phyloP scores from a whole-genome alignment of 768 basidiomycete species.

The Tulasnella sp. region DNA sequence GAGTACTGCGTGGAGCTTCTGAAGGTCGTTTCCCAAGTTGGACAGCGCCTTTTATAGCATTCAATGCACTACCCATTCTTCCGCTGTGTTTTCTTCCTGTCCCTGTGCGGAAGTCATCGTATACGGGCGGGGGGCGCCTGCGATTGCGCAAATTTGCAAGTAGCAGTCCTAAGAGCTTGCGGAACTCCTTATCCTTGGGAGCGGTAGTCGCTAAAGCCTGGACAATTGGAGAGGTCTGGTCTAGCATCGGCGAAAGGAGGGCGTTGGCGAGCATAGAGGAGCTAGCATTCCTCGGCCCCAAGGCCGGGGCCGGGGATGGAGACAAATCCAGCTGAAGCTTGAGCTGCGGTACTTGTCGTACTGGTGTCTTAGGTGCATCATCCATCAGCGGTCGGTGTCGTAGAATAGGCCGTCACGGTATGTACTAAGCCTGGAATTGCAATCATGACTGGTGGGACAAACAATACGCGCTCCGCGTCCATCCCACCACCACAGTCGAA shows the following conservation, averaged over 20 bases:
- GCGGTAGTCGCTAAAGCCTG: neutral
- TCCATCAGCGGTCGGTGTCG: neutral
- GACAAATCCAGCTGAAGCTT: conserved; percentile 10
- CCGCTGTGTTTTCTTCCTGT: conserved; percentile 35
- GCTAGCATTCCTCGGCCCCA: neutral
- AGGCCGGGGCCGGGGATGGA: neutral
- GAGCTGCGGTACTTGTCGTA: conserved; percentile 8
- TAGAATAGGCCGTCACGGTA: neutral
- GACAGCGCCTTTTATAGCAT: conserved; percentile 42
- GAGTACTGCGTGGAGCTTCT: conserved; percentile 28
- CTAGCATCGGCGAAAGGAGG: conserved; percentile 4
- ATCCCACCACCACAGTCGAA: neutral
- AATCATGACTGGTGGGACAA: neutral
- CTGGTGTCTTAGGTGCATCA: neutral
- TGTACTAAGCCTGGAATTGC: neutral
- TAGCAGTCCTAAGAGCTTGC: conserved; percentile 64
- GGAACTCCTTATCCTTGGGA: conserved; percentile 52
- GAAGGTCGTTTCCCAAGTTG: conserved; percentile 35
- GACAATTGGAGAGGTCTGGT: conserved; percentile 9
- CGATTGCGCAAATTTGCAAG: conserved; percentile 60
- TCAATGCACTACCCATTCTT: conserved; percentile 41
- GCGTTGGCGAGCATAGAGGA: neutral
- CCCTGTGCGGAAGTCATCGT: conserved; percentile 41
- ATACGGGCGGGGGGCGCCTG: conserved; percentile 50
- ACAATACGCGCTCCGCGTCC: conserved; percentile 2